Base-by-base conservation (phyloP, 1,284 basidiomycete species). In the Pseudozyma pruni region DNA sequence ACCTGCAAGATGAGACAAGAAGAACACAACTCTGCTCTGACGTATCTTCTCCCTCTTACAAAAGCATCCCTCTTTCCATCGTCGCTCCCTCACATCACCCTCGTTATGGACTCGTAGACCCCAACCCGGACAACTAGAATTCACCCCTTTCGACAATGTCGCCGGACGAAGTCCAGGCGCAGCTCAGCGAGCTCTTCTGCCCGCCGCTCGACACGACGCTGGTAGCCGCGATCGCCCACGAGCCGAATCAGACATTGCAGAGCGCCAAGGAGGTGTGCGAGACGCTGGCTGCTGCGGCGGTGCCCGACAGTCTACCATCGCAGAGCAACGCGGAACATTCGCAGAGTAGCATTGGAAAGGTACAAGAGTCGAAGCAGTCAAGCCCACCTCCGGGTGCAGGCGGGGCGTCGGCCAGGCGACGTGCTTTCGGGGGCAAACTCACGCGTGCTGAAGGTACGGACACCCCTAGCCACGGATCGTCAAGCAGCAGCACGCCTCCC, bases 161-260 rank as follows among this genome's bases (percentile, higher is more conserved):
- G 40, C 59, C 52, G 19, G 62, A 66, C 54, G 42, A 62, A 11
- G 67, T 72, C 35, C 64, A 74, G 29, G 20, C 55, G 9, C 41
- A 44, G 22, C 57, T 74, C 13, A 58, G 62, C 52, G 42, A 51
- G 51, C 51, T 58, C 46, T 76, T 72, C 48, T 63, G 56, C 25
- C 75, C 72, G 11, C 62, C 72, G 3, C 53, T 78, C 17, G 76
- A 76, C 45, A 56, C 76, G 4, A 55, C 74, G 5, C 48, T 78
- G 20, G 69, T 78, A 2, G 76, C 76, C 16, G 74, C 68, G 11
- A 73, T 78, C 19, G 67, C 67, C 0, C 34, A 69, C 37, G 76
- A 78, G 40, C 67, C 56, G 14, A 50, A 49, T 1, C 76, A 78
- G 40, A 76, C 74, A 3, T 47, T 72, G 7, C 69, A 76, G 31